A percentile compares a stretch with the other conserved stretches of the same genome.
phyloP scores from a whole-genome alignment of 768 basidiomycete genomes.

The Infundibulicybe gibba region DNA sequence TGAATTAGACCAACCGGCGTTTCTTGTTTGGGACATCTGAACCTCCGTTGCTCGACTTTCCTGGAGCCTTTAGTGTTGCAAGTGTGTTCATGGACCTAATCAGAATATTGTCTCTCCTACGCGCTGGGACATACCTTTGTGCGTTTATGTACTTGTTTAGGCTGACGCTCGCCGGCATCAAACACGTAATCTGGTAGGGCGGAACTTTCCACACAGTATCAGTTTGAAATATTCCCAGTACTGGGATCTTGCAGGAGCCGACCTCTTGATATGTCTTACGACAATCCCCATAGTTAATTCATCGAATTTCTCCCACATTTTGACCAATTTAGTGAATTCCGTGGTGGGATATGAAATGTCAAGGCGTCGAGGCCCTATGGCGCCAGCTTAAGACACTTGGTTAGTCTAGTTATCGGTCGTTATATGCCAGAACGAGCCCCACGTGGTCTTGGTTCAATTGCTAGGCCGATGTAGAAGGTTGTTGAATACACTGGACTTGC shows the following conservation, averaged over 20 bases:
- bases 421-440: slow-evolving; percentile 24
- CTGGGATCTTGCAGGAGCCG: neutral
- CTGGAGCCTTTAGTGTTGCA: slow-evolving; percentile 42
- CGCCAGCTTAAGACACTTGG: slow-evolving; percentile 49
- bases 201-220: slow-evolving; percentile 39
- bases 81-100: slow-evolving; percentile 6
- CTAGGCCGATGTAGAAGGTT: slow-evolving; percentile 95
- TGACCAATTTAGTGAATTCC: slow-evolving; percentile 92
- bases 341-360: slow-evolving; percentile 97
- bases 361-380: slow-evolving; percentile 74
- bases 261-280: slow-evolving; percentile 93
- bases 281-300: slow-evolving; percentile 91
- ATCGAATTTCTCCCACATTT: slow-evolving; percentile 94
- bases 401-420: slow-evolving; percentile 8
- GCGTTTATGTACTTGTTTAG: slow-evolving; percentile 68
- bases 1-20: slow-evolving; percentile 59
- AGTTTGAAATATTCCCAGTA: neutral
- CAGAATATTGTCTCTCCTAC: slow-evolving; percentile 5
- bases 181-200: slow-evolving; percentile 80
- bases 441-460: slow-evolving; percentile 90
- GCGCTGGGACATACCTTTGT: slow-evolving; percentile 48
- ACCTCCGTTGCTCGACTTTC: slow-evolving; percentile 59
- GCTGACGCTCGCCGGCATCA: slow-evolving; percentile 76
- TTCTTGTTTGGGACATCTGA: slow-evolving; percentile 79
- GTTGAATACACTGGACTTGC: slow-evolving; percentile 86